phyloP scores from a whole-genome alignment of 2,329 filamentous ascomycete species.

The Clonostachys sp. region DNA sequence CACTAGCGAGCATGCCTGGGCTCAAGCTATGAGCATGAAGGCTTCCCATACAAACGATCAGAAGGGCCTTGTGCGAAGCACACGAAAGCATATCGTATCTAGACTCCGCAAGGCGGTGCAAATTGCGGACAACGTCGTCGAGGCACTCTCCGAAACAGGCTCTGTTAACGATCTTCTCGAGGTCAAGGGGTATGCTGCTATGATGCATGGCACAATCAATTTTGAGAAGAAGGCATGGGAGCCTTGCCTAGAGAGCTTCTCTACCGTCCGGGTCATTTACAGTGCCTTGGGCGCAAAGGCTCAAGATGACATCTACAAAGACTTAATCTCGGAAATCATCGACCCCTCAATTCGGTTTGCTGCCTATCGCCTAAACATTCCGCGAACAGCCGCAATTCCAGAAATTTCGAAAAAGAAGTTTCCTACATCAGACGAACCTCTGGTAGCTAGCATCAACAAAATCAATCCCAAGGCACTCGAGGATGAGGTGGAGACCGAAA shows the following conservation, averaged over 20 bases:
- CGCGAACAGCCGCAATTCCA: slow-evolving; percentile 77
- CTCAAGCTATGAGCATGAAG: slow-evolving; percentile 94
- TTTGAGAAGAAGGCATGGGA: slow-evolving; percentile 92
- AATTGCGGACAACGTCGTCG: slow-evolving; percentile 63
- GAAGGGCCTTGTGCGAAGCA: slow-evolving; percentile 73
- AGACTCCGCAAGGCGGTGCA: slow-evolving; percentile 75
- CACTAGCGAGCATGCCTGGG: slow-evolving; percentile 87
- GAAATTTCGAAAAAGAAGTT: slow-evolving; percentile 78
- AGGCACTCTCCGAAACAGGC: slow-evolving; percentile 54
- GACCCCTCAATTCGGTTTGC: slow-evolving; percentile 94
- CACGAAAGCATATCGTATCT: slow-evolving; percentile 84
- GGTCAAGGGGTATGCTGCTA: slow-evolving; percentile 75
- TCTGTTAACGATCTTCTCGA: slow-evolving; percentile 72
- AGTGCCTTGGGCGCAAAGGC: slow-evolving; percentile 60
- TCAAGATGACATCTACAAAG: slow-evolving; percentile 73
- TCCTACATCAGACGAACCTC: slow-evolving; percentile 53
- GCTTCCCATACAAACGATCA: slow-evolving; percentile 73
- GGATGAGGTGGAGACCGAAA: slow-evolving; percentile 27
- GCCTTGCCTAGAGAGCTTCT: slow-evolving; percentile 68
- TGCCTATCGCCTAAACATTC: slow-evolving; percentile 85
- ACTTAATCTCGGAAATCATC: slow-evolving; percentile 78
- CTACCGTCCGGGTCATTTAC: slow-evolving; percentile 78
- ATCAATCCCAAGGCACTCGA: slow-evolving; percentile 65
- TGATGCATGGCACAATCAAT: slow-evolving; percentile 70
- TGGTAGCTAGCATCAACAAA: slow-evolving; percentile 65